Percentiles rank a stretch among this genome's conserved stretches.
These are phyloP conservation scores for Metschnikowia cerradonensis DNA, from an alignment of 805 yeast genomes.

Conservation along the genomic window DNA sequence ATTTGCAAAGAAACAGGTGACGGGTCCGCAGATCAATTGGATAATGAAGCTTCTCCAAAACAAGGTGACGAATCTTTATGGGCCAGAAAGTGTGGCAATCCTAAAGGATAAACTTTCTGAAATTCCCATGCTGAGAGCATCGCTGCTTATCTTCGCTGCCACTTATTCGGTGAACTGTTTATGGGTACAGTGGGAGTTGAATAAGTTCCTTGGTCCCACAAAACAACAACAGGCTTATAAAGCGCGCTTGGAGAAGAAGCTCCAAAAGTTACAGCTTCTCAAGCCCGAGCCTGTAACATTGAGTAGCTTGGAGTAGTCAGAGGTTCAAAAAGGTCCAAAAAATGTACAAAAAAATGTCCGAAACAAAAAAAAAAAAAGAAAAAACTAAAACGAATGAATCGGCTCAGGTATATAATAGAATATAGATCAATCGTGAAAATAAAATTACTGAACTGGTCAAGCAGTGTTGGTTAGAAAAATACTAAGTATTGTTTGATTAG, in stretches of 20 bases:
- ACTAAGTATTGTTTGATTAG: too few species aligned
- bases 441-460: too few species aligned
- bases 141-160: slow-evolving; percentile 28
- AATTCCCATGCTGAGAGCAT: slow-evolving; percentile 17
- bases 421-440: too few species aligned
- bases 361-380: too few species aligned
- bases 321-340: too few species aligned
- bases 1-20: too few species aligned
- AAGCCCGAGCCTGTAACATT: too few species aligned
- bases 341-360: too few species aligned
- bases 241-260: background rate
- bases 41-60: background rate
- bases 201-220: slow-evolving; percentile 24
- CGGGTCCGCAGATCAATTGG: slow-evolving; percentile 11
- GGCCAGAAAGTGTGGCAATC: slow-evolving; percentile 6
- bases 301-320: background rate
- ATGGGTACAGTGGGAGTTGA: slow-evolving; percentile 31
- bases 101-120: slow-evolving; percentile 11
- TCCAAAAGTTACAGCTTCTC: background rate
- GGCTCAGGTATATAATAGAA: too few species aligned
- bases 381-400: too few species aligned
- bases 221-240: background rate
- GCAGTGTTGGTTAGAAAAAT: too few species aligned
- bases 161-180: slow-evolving; percentile 23
- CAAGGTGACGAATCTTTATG: slow-evolving; percentile 6